Base-by-base conservation (phyloP, 805 yeast genomes). In the Cyberlindnera subsufficiens region DNA sequence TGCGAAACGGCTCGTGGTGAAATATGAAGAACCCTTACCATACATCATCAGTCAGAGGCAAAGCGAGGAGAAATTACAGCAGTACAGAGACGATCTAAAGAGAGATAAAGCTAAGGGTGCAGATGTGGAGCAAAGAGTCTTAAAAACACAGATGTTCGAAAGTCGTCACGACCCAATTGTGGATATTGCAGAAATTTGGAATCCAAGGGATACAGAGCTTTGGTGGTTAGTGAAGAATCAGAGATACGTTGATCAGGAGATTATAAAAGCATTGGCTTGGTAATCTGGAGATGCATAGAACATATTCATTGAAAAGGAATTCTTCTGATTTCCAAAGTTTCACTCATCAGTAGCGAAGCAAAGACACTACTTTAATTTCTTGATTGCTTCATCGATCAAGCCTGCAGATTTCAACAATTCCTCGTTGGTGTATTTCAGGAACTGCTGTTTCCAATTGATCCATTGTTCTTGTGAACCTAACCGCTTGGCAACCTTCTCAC, bases 331-430 rank as follows among this genome's bases (percentile, higher is more conserved):
- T 5, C 27, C 8, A 4, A 9, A 22, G 27, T 22, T 22, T 3
- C 27, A 22, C 10, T 19, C 9, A 31, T 11, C 11, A 32, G 31
- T 16, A 31, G 30, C 11, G 17, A 27, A 15, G 29, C 15, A 17
- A 20, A 36, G 8, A 32, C 39, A 9, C 5, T 38, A 36, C 5
- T 31, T 43, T 35, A 57, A 46, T 19, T 52, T 51, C 20, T 39
- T 45, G 19, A 55, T 44, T 6, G 60, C 58, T 19, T 42, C 43
- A 30, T 55, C 58, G 19, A 57, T 57, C 30, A 51, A 31, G 20
- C 46, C 49, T 4, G 59, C 58, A 3, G 59, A 49, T 32, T 44
- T 56, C 8, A 46, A 34, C 22, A 57, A 32, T 35, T 57, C 59
- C 10, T 35, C 40, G 34, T 51, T 54, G 19, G 51, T 43, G 30